Evolutionary conservation across 768 basidiomycete genomes (phyloP).

Genomic region (Mycena polygramma): DNA sequence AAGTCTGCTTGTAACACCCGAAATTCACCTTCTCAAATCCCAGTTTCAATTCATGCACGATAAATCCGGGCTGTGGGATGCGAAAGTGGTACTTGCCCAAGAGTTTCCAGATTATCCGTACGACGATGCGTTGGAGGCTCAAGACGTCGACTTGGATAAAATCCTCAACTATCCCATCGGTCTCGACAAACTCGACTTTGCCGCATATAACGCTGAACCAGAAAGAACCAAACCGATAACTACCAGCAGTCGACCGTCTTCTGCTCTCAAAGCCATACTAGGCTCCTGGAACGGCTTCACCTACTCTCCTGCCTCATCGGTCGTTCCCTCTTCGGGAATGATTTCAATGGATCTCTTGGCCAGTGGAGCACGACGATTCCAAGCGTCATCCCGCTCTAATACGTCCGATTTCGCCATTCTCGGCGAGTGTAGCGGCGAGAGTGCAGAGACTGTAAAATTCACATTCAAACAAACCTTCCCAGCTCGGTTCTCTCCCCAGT

Average conservation of each 20-base stretch:
- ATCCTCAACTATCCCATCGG: conserved; percentile 42
- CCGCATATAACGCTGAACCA: conserved; percentile 36
- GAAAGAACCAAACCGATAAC: neutral
- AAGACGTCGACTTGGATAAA: conserved; percentile 32
- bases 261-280: conserved; percentile 31
- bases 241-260: conserved; percentile 8
- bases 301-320: conserved; percentile 22
- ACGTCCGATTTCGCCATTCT: conserved; percentile 21
- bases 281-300: conserved; percentile 44
- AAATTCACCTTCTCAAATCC: neutral
- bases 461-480: conserved; percentile 42
- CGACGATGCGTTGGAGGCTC: conserved; percentile 39
- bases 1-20: neutral
- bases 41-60: conserved; percentile 36
- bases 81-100: conserved; percentile 26
- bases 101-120: conserved; percentile 40
- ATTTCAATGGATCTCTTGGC: conserved; percentile 28
- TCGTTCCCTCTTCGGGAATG: conserved; percentile 26
- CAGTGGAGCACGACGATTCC: conserved; percentile 5
- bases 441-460: conserved; percentile 30
- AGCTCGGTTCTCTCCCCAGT: conserved; percentile 39
- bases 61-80: conserved; percentile 34
- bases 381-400: conserved; percentile 33
- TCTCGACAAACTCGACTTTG: conserved; percentile 35
- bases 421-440: conserved; percentile 34